These are phyloP conservation scores for Salix caprea DNA, from an alignment of 345 rosid species.

Conservation along the genomic window DNA sequence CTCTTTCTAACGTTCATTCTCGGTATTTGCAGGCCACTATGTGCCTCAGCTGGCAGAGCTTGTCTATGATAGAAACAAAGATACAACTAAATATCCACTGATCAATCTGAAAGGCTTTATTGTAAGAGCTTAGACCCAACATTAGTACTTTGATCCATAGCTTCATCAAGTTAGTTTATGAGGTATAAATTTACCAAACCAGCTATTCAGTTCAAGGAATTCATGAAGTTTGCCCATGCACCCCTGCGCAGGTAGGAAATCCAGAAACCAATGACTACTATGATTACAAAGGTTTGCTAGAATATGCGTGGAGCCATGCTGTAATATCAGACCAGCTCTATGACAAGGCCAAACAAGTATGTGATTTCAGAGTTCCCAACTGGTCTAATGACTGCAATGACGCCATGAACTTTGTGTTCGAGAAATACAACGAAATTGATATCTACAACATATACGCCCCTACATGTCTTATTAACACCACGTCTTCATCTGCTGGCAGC, in stretches of 20 bases:
- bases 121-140: constrained; percentile 8
- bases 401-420: constrained; percentile 34
- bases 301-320: constrained; percentile 67
- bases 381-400: constrained; percentile 42
- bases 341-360: constrained; percentile 30
- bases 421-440: constrained; percentile 46
- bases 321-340: constrained; percentile 47
- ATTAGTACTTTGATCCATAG: too few relatives aligned
- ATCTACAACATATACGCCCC: constrained; percentile 61
- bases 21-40: constrained; percentile 44
- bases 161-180: too few relatives aligned
- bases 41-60: constrained; percentile 65
- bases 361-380: constrained; percentile 39
- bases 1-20: not conserved
- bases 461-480: constrained; percentile 28
- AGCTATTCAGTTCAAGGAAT: not conserved
- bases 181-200: too few relatives aligned
- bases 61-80: constrained; percentile 45
- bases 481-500: constrained; percentile 10
- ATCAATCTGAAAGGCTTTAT: constrained; percentile 36
- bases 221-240: not conserved
- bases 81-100: constrained; percentile 26
- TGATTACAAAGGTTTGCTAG: constrained; percentile 44
- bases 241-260: constrained; percentile 46
- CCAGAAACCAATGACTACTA: constrained; percentile 46